Evolutionary conservation across 495 filamentous ascomycete genomes (phyloP).

Genomic region (Penicillium coffeae): DNA sequence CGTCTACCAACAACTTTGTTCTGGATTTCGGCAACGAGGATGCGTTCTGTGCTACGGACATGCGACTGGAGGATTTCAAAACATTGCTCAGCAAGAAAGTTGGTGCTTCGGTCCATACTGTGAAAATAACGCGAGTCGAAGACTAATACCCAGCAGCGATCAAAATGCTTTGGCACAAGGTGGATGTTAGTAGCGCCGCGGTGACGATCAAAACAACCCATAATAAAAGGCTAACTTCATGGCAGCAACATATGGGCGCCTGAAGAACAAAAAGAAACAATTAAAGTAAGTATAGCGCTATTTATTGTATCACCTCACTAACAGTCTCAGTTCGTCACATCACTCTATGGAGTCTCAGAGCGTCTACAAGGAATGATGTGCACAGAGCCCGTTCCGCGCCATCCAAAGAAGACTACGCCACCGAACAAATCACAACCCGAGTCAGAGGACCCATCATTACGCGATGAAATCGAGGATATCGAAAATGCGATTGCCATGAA

Average conservation of each 20-base stretch:
- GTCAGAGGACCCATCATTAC: slow-evolving; percentile 4
- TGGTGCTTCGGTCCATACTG: slow-evolving; percentile 5
- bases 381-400: slow-evolving; percentile 43
- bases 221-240: slow-evolving; percentile 1
- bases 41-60: slow-evolving; percentile 59
- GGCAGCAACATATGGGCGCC: slow-evolving; percentile 70
- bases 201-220: neutral
- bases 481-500: slow-evolving; percentile 33
- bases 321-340: slow-evolving; percentile 29
- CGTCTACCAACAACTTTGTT: slow-evolving; percentile 58
- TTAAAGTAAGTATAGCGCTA: slow-evolving; percentile 34
- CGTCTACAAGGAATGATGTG: slow-evolving; percentile 64
- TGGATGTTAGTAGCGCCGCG: slow-evolving; percentile 59
- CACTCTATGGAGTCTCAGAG: slow-evolving; percentile 63
- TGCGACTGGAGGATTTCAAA: slow-evolving; percentile 45
- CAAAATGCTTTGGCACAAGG: slow-evolving; percentile 46
- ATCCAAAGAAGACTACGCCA: slow-evolving; percentile 11
- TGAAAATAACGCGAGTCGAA: neutral
- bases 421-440: slow-evolving; percentile 11
- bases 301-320: neutral
- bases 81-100: slow-evolving; percentile 31
- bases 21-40: slow-evolving; percentile 65
- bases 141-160: slow-evolving; percentile 21
- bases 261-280: slow-evolving; percentile 51
- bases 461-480: slow-evolving; percentile 24